These are phyloP conservation scores for Brassica napus DNA, from an alignment of 345 rosid species.

Conservation along the genomic window Da-Ae NC_063452.1:58820501-58821000, in stretches of 20 bases:
- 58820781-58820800: not conserved
- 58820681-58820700: not conserved
- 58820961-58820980: not conserved
- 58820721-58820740: not conserved
- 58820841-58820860: conserved; percentile 86
- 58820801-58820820: not conserved
- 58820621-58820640: not conserved
- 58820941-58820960: not conserved
- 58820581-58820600: not conserved
- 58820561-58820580: not conserved
- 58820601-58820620: not conserved
- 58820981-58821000: conserved; percentile 56
- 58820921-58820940: not conserved
- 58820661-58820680: not conserved
- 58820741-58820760: conserved; percentile 43
- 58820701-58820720: not conserved
- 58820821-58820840: conserved; percentile 37
- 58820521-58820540: not conserved
- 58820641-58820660: not conserved
- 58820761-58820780: conserved; percentile 42
- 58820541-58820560: not conserved
- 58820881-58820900: conserved; percentile 84
- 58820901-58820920: conserved; percentile 28
- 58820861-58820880: conserved; percentile 77
- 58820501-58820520: not conserved